These are phyloP conservation scores for Nothophaeocryptopus gaeumannii DNA, from an alignment of 2,329 filamentous ascomycete species.

Conservation along the genomic window DNA sequence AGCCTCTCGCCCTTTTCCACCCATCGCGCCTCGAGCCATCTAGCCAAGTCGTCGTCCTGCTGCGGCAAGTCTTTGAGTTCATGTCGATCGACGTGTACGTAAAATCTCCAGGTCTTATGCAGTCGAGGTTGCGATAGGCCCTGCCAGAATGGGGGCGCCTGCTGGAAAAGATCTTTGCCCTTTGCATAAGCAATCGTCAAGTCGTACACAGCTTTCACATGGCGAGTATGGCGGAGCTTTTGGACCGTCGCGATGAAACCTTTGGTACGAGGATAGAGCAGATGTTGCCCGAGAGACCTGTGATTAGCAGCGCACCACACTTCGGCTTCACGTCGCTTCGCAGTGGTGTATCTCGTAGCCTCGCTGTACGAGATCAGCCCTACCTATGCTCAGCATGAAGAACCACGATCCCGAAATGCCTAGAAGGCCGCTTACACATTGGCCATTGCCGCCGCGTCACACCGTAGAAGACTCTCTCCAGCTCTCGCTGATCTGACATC, in stretches of 20 bases:
- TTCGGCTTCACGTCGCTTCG: slow-evolving; percentile 52
- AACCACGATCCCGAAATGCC: background rate
- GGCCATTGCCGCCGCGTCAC: slow-evolving; percentile 54
- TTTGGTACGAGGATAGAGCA: slow-evolving; percentile 60
- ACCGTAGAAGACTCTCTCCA: slow-evolving; percentile 57
- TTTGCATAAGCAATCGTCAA: slow-evolving; percentile 39
- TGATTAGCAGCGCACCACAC: slow-evolving; percentile 53
- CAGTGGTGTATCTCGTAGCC: slow-evolving; percentile 57
- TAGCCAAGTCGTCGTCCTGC: slow-evolving; percentile 30
- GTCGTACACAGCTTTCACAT: slow-evolving; percentile 40
- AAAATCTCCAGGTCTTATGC: slow-evolving; percentile 31
- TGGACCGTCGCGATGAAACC: slow-evolving; percentile 61
- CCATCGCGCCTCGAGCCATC: slow-evolving; percentile 39
- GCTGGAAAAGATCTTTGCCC: slow-evolving; percentile 28
- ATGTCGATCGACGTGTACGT: slow-evolving; percentile 35
- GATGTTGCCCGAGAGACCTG: slow-evolving; percentile 54
- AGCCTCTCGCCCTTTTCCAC: slow-evolving; percentile 36
- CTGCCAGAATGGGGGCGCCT: slow-evolving; percentile 34
- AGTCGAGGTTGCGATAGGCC: slow-evolving; percentile 29
- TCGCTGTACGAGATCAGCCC: slow-evolving; percentile 66
- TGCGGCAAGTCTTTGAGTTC: slow-evolving; percentile 30
- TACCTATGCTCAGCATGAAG: slow-evolving; percentile 28
- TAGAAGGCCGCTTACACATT: slow-evolving; percentile 50
- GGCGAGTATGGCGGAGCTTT: slow-evolving; percentile 43
- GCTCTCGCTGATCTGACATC: slow-evolving; percentile 55